Base-by-base conservation (phyloP, 495 filamentous ascomycete species). In the Penicillium tannophilum region DNA sequence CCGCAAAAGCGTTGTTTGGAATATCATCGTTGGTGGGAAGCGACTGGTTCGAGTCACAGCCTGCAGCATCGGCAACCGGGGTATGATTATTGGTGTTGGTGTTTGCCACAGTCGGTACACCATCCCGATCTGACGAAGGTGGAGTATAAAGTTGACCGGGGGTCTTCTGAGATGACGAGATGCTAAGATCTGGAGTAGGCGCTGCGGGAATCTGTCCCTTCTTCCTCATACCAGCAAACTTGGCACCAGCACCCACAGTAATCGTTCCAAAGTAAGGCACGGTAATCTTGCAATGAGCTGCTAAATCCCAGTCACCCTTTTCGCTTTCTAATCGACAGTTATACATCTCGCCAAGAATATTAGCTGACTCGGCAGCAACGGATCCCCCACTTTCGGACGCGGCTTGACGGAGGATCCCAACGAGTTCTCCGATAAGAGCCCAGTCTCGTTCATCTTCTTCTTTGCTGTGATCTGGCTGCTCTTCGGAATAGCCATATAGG, bases 211-310 rank as follows among this genome's bases (percentile, higher is more conserved):
- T 17, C 26, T 56, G 59, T 2, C 44, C 56, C 12, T 57, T 59
- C 31, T n/a, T 56, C 17, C 60, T 44, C 9, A 7, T 11, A 20
- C 58, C 61, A 41, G 47, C 52, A 17, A 67, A 64, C n/a, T 75
- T 77, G 23, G 60, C 61, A 9, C 71, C 72, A 5, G 70, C 65
- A 7, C 68, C 66, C 1, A 77, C 63, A 2, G 67, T 68, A 31
- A 78, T 68, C 6, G 71, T 73, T n/a, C 77, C 78, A 63, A 80
- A 81, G 44, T 76, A 80, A 3, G 78, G 77, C 46, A 81, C 68
- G 0, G 72, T 71, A n/a, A 77, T 66, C 59, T 76, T 73, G 52
- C 67, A 72, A 19, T n/a, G 30, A 17, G 23, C 6, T 3, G 24
- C 23, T 49, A 31, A 1, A 53, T 62, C 3, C 44, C 24, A 19